A percentile compares a stretch with the other conserved stretches of the same genome.
Evolutionary conservation across 441 rosid species (phyloP).

Genomic region (Geranium incanum): DNA sequence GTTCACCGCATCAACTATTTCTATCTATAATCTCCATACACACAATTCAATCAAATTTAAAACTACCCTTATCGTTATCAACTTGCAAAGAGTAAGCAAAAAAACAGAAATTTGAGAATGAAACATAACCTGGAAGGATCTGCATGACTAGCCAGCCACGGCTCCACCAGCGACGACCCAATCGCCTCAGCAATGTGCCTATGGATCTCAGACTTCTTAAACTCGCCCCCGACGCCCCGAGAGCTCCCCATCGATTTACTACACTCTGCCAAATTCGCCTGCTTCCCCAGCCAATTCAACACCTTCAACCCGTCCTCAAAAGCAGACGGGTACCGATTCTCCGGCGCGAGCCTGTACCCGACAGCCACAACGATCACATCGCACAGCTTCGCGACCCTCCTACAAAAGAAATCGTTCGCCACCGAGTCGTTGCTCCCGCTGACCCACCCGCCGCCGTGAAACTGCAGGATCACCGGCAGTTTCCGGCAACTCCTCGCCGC

Average conservation of each 20-base stretch:
- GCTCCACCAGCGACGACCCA: constrained; percentile 95
- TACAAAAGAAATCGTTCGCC: constrained; percentile 73
- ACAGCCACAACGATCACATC: constrained; percentile 82
- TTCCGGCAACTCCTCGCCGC: constrained; percentile 31
- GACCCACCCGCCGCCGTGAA: constrained; percentile 94
- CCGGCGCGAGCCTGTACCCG: constrained; percentile 87
- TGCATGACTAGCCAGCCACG: constrained; percentile 91
- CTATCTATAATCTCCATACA: too few species aligned
- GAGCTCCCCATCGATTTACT: constrained; percentile 59
- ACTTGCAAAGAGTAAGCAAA: background rate
- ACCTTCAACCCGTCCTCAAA: constrained; percentile 78
- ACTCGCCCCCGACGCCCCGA: constrained; percentile 32
- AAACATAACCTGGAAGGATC: constrained; percentile 76
- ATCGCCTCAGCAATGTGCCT: constrained; percentile 68
- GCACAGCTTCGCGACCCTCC: constrained; percentile 67
- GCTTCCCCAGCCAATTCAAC: constrained; percentile 83
- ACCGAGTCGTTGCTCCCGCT: constrained; percentile 84
- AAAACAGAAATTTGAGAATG: background rate
- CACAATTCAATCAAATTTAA: background rate
- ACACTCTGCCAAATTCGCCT: constrained; percentile 86
- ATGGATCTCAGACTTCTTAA: constrained; percentile 50
- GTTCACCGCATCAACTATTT: too few species aligned
- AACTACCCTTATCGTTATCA: background rate
- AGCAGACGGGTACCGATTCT: constrained; percentile 78
- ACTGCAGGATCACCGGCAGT: constrained; percentile 77